These are phyloP conservation scores for Penicillium mononematosum DNA, from an alignment of 495 filamentous ascomycete genomes.

Conservation along the genomic window DNA sequence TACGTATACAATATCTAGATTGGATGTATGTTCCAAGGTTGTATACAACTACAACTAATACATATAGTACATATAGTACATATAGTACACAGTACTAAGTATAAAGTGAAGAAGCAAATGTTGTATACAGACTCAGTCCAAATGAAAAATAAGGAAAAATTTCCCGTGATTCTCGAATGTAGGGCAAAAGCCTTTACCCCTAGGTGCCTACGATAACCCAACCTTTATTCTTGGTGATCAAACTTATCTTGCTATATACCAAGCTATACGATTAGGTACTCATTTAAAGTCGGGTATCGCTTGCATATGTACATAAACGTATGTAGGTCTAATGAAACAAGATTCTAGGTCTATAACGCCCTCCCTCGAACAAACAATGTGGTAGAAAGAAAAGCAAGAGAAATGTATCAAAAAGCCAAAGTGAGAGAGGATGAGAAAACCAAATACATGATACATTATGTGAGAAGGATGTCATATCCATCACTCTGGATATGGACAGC, in stretches of 20 bases:
- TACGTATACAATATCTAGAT: not conserved
- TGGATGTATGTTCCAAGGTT: no score
- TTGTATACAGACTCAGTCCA: not conserved
- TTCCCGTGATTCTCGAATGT: not conserved
- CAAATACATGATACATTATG: conserved; percentile 17
- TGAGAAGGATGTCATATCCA: conserved; percentile 72
- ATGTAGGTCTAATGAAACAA: not conserved
- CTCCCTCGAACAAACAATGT: not conserved
- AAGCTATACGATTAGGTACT: not conserved
- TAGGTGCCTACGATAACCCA: not conserved
- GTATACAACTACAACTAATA: not conserved
- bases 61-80: not conserved
- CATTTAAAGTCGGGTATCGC: not conserved
- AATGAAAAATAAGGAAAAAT: not conserved
- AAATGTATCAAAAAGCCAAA: not conserved
- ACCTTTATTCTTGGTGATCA: not conserved
- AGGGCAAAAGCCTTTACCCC: not conserved
- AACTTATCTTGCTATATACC: not conserved
- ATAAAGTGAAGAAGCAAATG: no score
- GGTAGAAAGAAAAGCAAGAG: not conserved
- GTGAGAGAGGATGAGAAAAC: not conserved
- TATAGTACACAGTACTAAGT: not conserved
- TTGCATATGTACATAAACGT: not conserved
- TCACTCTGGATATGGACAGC: conserved; percentile 63
- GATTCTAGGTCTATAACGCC: not conserved